Percentiles rank a stretch among this genome's conserved stretches.
Conservation (phyloP, 768 basidiomycete species). For the Tricholoma sp. region DNA sequence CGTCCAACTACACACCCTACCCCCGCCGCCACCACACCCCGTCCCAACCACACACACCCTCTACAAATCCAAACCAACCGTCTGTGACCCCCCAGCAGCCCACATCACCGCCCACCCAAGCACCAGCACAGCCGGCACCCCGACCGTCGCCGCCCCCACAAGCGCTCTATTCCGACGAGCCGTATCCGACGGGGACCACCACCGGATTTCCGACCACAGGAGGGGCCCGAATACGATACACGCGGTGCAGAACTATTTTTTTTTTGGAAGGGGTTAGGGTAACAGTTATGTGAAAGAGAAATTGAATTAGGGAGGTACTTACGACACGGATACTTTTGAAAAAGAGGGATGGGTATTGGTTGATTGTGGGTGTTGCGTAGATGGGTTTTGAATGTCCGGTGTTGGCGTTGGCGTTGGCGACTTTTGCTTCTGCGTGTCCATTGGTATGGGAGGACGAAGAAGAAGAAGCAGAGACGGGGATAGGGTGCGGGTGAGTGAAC, state of each 20-base stretch:
- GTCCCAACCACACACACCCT: too few relatives aligned
- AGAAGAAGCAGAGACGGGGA: too few relatives aligned
- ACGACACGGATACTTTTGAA: slow-evolving; percentile 67
- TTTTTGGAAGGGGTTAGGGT: neutral
- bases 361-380: slow-evolving; percentile 37
- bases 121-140: neutral
- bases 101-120: neutral
- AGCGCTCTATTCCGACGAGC: neutral
- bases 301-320: slow-evolving; percentile 28
- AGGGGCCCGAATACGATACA: slow-evolving; percentile 86
- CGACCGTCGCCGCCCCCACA: neutral
- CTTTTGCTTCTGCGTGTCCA: slow-evolving; percentile 3
- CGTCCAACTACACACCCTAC: too few relatives aligned
- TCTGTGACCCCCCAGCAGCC: neutral
- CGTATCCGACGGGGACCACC: slow-evolving; percentile 45
- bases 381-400: slow-evolving; percentile 27
- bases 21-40: too few relatives aligned
- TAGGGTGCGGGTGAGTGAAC: slow-evolving; percentile 51
- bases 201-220: slow-evolving; percentile 81
- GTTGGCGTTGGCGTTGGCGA: too few relatives aligned
- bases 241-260: slow-evolving; percentile 78
- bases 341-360: slow-evolving; percentile 65
- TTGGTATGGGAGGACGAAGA: slow-evolving; percentile 10
- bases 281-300: neutral
- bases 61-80: neutral